Conservation (phyloP, 1,284 basidiomycete genomes). For the Blastosporella zonata region DNA sequence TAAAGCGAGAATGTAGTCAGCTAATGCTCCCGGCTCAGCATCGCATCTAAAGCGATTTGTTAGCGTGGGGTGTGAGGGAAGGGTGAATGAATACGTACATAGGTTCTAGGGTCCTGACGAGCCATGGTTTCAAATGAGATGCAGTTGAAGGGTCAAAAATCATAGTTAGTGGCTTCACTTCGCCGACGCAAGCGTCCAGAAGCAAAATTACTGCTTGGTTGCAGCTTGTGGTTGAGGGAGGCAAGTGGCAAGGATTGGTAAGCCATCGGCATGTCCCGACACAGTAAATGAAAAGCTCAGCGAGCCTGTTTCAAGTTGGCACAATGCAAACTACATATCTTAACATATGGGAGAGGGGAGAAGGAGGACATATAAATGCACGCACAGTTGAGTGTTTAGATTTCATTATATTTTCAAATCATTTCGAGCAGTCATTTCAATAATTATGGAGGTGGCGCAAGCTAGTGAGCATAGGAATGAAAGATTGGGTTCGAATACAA, state of each 20-base stretch:
- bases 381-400: too few species aligned
- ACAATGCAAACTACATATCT: too few species aligned
- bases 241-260: slow-evolving; percentile 11
- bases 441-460: too few species aligned
- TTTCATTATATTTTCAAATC: too few species aligned
- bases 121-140: slow-evolving; percentile 76
- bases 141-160: slow-evolving; percentile 61
- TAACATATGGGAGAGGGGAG: too few species aligned
- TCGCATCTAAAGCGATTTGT: slow-evolving; percentile 68
- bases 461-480: too few species aligned
- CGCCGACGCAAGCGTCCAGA: slow-evolving; percentile 3
- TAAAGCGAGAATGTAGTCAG: slow-evolving; percentile 94
- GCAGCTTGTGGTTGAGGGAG: not conserved
- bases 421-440: too few species aligned
- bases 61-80: slow-evolving; percentile 6
- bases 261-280: slow-evolving; percentile 20
- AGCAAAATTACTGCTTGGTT: not conserved
- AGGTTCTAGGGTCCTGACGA: slow-evolving; percentile 80
- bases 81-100: slow-evolving; percentile 49
- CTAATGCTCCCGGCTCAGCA: slow-evolving; percentile 90
- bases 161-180: slow-evolving; percentile 40
- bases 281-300: too few species aligned
- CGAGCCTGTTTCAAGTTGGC: too few species aligned
- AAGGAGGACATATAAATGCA: too few species aligned
- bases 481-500: too few species aligned